phyloP scores from a whole-genome alignment of 495 filamentous ascomycete genomes.

The Annulohypoxylon bovei region DNA sequence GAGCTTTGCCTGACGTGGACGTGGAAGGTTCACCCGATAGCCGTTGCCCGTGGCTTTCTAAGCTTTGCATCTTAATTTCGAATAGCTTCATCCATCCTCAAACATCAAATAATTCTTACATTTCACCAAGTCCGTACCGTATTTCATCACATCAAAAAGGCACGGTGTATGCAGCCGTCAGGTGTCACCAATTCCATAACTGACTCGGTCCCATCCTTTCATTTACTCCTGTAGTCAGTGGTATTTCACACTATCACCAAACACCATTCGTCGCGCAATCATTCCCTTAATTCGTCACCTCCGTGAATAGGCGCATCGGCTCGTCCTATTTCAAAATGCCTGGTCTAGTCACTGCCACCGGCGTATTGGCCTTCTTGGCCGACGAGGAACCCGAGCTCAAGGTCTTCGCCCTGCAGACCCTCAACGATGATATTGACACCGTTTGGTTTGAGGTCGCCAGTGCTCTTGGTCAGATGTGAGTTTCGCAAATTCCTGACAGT shows the following conservation, averaged over 20 bases:
- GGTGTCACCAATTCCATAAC: neutral
- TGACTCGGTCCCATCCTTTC: neutral
- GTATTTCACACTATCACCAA: neutral
- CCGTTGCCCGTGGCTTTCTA: neutral
- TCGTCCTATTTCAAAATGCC: constrained; percentile 70
- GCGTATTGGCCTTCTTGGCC: constrained; percentile 93
- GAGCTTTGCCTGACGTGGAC: constrained; percentile 52
- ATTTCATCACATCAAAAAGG: constrained; percentile 1
- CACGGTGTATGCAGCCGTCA: neutral
- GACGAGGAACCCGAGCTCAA: constrained; percentile 93
- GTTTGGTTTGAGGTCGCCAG: constrained; percentile 97
- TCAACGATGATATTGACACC: constrained; percentile 94
- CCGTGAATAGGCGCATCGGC: neutral
- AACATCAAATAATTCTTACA: constrained; percentile 6
- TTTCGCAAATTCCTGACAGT: constrained; percentile 36
- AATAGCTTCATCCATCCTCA: constrained; percentile 21
- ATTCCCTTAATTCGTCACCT: neutral
- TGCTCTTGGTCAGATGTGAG: constrained; percentile 91
- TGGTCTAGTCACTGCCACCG: constrained; percentile 90
- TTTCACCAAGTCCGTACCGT: neutral
- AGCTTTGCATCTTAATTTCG: constrained; percentile 14
- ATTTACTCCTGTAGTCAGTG: constrained; percentile 26
- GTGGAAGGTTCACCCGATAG: neutral
- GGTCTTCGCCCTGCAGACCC: constrained; percentile 90
- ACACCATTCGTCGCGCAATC: constrained; percentile 2